Base-by-base conservation (phyloP, 2,329 filamentous ascomycete species). In the Verticillium nubilum region DNA sequence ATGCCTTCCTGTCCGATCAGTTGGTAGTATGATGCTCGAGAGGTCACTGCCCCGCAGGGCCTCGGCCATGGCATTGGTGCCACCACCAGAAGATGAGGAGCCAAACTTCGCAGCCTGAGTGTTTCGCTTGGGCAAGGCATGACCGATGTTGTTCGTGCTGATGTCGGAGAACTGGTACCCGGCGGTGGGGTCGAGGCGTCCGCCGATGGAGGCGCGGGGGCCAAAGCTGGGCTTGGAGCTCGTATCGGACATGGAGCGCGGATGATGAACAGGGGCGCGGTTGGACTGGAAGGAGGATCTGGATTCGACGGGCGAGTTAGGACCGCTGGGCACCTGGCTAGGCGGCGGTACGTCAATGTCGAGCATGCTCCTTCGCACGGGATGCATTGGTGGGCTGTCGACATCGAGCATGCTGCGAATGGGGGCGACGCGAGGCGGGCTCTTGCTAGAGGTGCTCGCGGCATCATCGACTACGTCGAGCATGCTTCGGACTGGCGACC, bases 401-500 rank as follows among this genome's bases (percentile, higher is more conserved):
- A 86, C 75, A 66, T 87, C 84, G 60, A 89, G 78, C 84, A 90
- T 86, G 73, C 86, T 90, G 64, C 86, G 81, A 57, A 87, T 78
- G 5, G 83, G 81, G n/a, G 78, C 78, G 62, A 74, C 78, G 54
- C 69, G 72, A 58, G 70, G 69, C 28, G 60, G 60, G 52, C 67
- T 58, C 58, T 64, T 63, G 54, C 61, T 65, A 57, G 64, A 67
- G 55, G 63, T 52, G 28, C 61, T 50, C n/a, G 63, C 58, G 19
- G 67, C 59, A 58, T 77, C 78, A 60, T 82, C 78, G 68, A 80
- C 78, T 67, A 86, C 78, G 68, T 87, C 84, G 19, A 88, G 77
- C 82, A 90, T 86, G 72, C 86, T 90, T 65, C 88, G 82, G 58
- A 89, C 83, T 12, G 88, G 87, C 26, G 89, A 90, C 58, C 80